phyloP scores from a whole-genome alignment of 106 monocot genomes.

The Gastrodia elata region DNA sequence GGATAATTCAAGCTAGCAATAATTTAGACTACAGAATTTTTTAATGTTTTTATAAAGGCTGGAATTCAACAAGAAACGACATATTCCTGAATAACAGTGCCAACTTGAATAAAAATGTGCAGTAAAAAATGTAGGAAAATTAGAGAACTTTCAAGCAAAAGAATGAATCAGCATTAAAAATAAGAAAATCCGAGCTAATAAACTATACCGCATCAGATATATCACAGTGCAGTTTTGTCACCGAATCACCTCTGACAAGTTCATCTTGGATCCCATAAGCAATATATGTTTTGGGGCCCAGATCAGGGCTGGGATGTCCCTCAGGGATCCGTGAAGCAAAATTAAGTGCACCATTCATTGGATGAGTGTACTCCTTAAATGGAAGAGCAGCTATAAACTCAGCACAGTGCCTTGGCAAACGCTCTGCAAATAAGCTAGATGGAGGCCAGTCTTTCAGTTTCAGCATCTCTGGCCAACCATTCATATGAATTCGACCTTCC shows the following conservation, averaged over 20 bases:
- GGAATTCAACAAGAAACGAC: background rate
- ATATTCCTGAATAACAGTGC: background rate
- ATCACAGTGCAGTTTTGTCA: constrained; percentile 35
- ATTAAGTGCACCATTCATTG: constrained; percentile 18
- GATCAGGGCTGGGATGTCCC: constrained; percentile 21
- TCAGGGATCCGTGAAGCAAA: constrained; percentile 25
- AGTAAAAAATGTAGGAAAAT: background rate
- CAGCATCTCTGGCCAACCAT: constrained; percentile 38
- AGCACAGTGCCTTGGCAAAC: constrained; percentile 27
- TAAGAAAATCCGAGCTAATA: too few species aligned
- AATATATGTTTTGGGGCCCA: constrained; percentile 38
- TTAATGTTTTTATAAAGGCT: background rate
- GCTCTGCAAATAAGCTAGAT: constrained; percentile 27
- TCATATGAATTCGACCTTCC: constrained; percentile 21
- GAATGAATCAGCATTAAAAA: background rate
- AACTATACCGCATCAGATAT: constrained; percentile 30
- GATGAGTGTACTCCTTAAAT: constrained; percentile 31
- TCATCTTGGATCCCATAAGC: constrained; percentile 29
- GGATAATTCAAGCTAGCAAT: background rate
- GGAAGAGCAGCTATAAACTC: constrained; percentile 31
- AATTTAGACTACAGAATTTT: too few species aligned
- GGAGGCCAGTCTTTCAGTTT: constrained; percentile 37
- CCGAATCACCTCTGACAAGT: constrained; percentile 35
- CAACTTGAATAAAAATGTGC: background rate
- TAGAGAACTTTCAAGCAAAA: background rate